Evolutionary conservation across 371 early-diverging fungal genomes (phyloP), one percentile per base, ranked within the genome.

Genomic region (Amoeboaphelidium protococcarum): DNA sequence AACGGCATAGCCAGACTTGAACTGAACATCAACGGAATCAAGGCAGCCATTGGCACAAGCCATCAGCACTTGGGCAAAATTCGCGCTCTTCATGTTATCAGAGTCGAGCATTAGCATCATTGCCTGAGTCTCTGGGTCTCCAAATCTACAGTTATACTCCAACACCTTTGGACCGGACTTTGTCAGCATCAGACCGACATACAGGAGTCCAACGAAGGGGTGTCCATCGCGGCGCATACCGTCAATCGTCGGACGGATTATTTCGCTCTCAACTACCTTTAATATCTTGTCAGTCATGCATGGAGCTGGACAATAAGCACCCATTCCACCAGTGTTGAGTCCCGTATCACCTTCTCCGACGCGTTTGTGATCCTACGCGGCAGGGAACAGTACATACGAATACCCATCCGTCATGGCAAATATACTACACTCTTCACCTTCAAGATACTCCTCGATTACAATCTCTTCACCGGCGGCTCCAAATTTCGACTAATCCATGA

Each of bases 301-400:
- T 3, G 92, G 90, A 1, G 94, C 87, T 24, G 95, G 95, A 37
- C 82, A 80, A 59, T 95, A 95, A 50, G 86, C 82, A 3, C 95
- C 95, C 95, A 95, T 95, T 47, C 95, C 95, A 49, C 95, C 95
- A 0, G 94, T 95, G 67, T 95, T 95, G 48, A 83, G 89, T 0
- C 95, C 95, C 57, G 70, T 56, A 60, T 94, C 95, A 49, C 79
- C 78, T 51, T 95, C 89, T 52, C 70, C 69, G 21, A 80, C 82
- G 37, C 94, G 81, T 66, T 95, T 95, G 62, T 95, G 94, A 56
- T 95, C 95, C 68, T 92, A 91, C 41, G 90, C 88, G 40, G 85
- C 80, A 19, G 91, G 88, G 49, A 88, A 61, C 24, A 78, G 66
- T 22, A 80, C 59, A 40, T 89, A 67, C 0, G 88, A 86, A 69